Base-by-base conservation (phyloP, 768 basidiomycete genomes). In the Leccinum variicolor region DNA sequence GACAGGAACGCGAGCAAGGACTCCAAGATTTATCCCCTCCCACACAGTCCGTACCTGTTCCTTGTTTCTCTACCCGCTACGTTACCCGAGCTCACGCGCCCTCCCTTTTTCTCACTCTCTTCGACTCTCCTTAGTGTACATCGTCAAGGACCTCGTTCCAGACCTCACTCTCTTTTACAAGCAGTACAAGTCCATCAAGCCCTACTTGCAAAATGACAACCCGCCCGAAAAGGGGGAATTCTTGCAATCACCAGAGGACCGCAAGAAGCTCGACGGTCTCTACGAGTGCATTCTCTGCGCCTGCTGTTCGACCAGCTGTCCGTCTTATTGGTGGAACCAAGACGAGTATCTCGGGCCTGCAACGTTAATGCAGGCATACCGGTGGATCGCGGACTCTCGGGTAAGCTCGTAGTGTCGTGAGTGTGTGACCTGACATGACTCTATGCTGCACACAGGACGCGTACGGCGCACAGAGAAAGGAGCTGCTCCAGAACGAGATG, bases 321-420 rank as follows among this genome's bases (percentile, higher is more conserved):
- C 96, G 4, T 90, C 88, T 29, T 97, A 98, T 76, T 98, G 96
- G 96, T 98, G 96, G 96, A 98, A 98, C 77, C 93, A 94, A 75
- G 94, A 98, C 70, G 90, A 94, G 74, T 99, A 99, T 75, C 89
- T 99, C 41, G 95, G 96, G 34, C 96, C 96, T 6, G 96, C 96
- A 1, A 94, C 94, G 0, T 77, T 98, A 66, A 94, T 98, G 93
- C 91, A 94, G 66, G 93, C 94, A 0, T 97, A 98, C 76, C 81
- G 95, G 64, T 98, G 96, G 96, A 96, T 99, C 69, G 94, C 95
- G 1, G 96, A 98, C 71, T 96, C 93, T 49, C 80, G 96, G 65
- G 92, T 92, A 63, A 55, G 87, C 79, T 11, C 39, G 10, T 19
- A 6, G 39, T 46, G 0, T 34, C 31, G 4, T 8, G 19, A 23